A percentile compares a stretch with the other conserved stretches of the same genome.
Conservation (phyloP, 2,329 filamentous ascomycete species). For the Calonectria ilicicola region DNA sequence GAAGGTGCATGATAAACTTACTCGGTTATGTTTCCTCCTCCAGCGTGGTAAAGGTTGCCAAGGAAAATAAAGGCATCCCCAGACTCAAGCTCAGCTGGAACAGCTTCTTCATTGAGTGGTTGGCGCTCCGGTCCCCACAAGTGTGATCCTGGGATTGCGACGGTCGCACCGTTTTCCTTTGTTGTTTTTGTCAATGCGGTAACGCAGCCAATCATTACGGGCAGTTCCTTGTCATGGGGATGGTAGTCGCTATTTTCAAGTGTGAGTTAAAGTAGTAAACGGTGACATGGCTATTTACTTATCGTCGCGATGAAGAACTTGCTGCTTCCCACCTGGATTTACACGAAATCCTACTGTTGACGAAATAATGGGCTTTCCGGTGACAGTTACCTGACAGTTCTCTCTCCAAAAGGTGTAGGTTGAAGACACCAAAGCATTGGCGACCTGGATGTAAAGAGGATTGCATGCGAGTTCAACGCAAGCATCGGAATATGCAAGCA, state of each 20-base stretch:
- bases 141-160: conserved; percentile 53
- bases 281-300: not conserved
- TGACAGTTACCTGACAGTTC: not conserved
- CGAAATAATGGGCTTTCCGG: conserved; percentile 10
- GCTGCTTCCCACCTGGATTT: conserved; percentile 10
- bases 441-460: conserved; percentile 4
- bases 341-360: conserved; percentile 12
- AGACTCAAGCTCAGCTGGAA: conserved; percentile 51
- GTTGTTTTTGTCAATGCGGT: conserved; percentile 17
- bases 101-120: conserved; percentile 50
- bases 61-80: conserved; percentile 54
- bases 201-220: conserved; percentile 15
- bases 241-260: conserved; percentile 5
- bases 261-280: not conserved
- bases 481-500: conserved; percentile 12
- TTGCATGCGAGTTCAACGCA: conserved; percentile 9
- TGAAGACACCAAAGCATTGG: not conserved
- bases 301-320: conserved; percentile 12
- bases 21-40: conserved; percentile 50
- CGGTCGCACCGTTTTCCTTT: conserved; percentile 53
- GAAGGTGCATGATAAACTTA: conserved; percentile 8
- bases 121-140: conserved; percentile 52
- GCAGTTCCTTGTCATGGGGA: conserved; percentile 4
- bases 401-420: conserved; percentile 12
- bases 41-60: conserved; percentile 53